These are phyloP conservation scores for Eimeria mitis DNA, from an alignment of 169 alveolate species.

Conservation along the genomic window DNA sequence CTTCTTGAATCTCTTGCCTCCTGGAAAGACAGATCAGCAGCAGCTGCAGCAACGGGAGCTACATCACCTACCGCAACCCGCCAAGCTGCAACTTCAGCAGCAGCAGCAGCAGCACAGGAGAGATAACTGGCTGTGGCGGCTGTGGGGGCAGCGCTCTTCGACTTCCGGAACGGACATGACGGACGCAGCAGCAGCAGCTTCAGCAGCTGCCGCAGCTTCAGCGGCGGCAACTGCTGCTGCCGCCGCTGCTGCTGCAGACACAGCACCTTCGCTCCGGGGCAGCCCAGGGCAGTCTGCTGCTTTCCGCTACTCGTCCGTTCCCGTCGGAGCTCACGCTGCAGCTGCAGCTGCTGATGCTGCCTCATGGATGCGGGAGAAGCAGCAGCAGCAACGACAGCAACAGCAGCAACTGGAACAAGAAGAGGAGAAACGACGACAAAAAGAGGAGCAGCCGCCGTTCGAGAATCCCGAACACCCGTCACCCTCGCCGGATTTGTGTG, in stretches of 20 bases:
- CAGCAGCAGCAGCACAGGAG: conserved; percentile 68
- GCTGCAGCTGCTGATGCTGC: conserved; percentile 58
- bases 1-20: conserved; percentile 60
- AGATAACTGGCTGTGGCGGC: conserved; percentile 63
- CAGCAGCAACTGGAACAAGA: background rate
- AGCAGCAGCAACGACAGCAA: conserved; percentile 7
- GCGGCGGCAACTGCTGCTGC: conserved; percentile 21
- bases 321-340: conserved; percentile 39
- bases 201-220: conserved; percentile 58
- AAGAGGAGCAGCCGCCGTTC: background rate
- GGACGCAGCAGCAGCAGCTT: conserved; percentile 50
- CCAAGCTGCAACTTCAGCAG: conserved; percentile 70
- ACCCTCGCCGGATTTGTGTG: background rate
- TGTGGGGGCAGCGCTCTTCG: conserved; percentile 64
- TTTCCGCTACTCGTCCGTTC: conserved; percentile 48
- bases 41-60: conserved; percentile 40
- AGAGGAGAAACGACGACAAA: background rate
- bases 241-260: conserved; percentile 32
- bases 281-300: conserved; percentile 39
- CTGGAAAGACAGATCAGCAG: conserved; percentile 60
- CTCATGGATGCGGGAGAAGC: conserved; percentile 50
- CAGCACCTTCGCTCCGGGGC: conserved; percentile 20
- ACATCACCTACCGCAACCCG: conserved; percentile 44
- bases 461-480: conserved; percentile 14
- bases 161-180: conserved; percentile 25